Evolutionary conservation across 352 stramenopile species (phyloP).

Genomic region (Halophytophthora polymorphica): DNA sequence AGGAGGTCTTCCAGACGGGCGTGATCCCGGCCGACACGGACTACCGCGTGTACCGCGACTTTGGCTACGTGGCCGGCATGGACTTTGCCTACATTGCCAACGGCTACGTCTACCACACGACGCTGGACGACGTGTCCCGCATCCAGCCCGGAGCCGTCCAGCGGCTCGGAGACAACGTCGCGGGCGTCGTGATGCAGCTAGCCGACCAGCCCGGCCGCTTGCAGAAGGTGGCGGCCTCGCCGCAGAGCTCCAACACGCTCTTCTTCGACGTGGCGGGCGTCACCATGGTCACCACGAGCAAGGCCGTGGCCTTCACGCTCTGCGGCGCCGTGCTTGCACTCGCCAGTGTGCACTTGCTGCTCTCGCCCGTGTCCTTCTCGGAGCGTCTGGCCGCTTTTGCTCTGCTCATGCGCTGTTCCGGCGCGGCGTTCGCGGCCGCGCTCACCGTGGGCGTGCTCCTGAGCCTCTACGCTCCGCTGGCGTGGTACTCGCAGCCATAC

Average conservation of each 20-base stretch:
- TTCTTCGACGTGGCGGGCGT: conserved; percentile 72
- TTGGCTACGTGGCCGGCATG: conserved; percentile 73
- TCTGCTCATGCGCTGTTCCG: conserved; percentile 36
- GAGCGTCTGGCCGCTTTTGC: conserved; percentile 38
- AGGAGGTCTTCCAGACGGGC: conserved; percentile 76
- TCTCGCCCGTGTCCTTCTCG: conserved; percentile 38
- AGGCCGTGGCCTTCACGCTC: conserved; percentile 32
- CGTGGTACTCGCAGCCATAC: conserved; percentile 66
- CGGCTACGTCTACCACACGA: conserved; percentile 80
- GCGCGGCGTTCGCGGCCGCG: conserved; percentile 25
- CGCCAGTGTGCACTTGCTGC: conserved; percentile 41
- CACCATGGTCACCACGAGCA: conserved; percentile 62
- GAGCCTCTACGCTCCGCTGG: conserved; percentile 60
- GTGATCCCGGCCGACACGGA: conserved; percentile 73
- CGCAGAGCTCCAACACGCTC: conserved; percentile 59
- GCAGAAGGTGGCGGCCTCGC: conserved; percentile 53
- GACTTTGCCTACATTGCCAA: conserved; percentile 83
- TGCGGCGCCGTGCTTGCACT: conserved; percentile 39
- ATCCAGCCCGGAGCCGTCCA: conserved; percentile 69
- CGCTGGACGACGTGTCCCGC: conserved; percentile 60
- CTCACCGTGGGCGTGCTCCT: conserved; percentile 47
- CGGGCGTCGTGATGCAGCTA: conserved; percentile 55
- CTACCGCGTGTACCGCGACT: conserved; percentile 72
- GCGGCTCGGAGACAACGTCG: conserved; percentile 69
- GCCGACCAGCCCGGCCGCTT: conserved; percentile 36